Evolutionary conservation across 1,284 basidiomycete genomes (phyloP).

Genomic region (Volvariella volvacea): DNA sequence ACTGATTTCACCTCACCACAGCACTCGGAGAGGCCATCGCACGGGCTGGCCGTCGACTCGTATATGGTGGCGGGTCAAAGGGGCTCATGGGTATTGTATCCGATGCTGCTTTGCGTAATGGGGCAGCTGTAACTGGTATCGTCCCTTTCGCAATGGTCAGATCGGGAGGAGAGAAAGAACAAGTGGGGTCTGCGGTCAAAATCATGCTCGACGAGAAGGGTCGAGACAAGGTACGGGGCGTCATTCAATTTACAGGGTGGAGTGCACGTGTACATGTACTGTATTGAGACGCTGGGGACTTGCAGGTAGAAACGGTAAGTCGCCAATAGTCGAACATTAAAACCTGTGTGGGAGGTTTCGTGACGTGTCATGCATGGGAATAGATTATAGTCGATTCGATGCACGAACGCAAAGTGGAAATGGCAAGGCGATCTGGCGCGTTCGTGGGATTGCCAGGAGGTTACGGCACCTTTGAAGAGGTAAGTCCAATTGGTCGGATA

Average conservation of each 20-base stretch:
- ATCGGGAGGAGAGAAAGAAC: conserved; percentile 56
- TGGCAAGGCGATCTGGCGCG: conserved; percentile 73
- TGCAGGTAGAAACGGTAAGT: conserved; percentile 47
- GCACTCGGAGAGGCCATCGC: conserved; percentile 75
- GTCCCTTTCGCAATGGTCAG: conserved; percentile 72
- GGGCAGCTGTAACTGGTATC: conserved; percentile 78
- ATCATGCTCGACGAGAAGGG: conserved; percentile 33
- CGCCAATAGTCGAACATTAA: too few relatives aligned
- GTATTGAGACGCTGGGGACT: too few relatives aligned
- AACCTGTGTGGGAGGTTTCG: too few relatives aligned
- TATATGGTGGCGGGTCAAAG: conserved; percentile 82
- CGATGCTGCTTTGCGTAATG: conserved; percentile 54
- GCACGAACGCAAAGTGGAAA: conserved; percentile 88
- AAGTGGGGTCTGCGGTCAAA: conserved; percentile 23
- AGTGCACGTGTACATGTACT: too few relatives aligned
- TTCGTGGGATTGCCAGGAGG: conserved; percentile 90
- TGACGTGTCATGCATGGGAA: neutral
- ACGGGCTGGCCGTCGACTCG: conserved; percentile 52
- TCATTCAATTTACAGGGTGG: too few relatives aligned
- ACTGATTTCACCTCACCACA: conserved; percentile 15
- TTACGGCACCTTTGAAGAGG: conserved; percentile 91
- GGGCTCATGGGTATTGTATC: conserved; percentile 90
- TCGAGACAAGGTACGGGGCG: conserved; percentile 38
- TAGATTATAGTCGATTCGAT: conserved; percentile 78
- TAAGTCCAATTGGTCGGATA: conserved; percentile 19